Base-by-base conservation (phyloP, 2,329 filamentous ascomycete species). In the Colletotrichum eleusines region DNA sequence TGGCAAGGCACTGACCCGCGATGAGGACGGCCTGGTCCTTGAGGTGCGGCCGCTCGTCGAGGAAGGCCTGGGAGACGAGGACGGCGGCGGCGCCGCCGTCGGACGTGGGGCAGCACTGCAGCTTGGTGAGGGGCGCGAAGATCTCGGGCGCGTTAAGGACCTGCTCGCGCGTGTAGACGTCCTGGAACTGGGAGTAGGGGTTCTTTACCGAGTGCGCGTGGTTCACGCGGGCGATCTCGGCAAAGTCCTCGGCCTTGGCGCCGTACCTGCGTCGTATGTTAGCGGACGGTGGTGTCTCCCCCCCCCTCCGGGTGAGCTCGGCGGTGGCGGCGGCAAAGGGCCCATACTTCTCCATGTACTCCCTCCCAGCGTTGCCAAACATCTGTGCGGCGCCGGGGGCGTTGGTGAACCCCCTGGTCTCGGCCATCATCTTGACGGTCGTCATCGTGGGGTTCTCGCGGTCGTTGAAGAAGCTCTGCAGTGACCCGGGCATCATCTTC, bases 91-190 rank as follows among this genome's bases (percentile, higher is more conserved):
- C 95, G 57, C 91, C 93, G 59, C 95, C 95, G 81, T 98, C 96
- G 0, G 94, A 97, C 1, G 95, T 98, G 1, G 96, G 95, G 83
- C 95, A 98, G 88, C 95, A 98, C 84, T 98, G 96, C n/a, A 98
- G 90, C 83, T 98, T 98, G 69, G 96, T 98, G 66, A 98, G 87
- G 20, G 95, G 95, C 74, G 90, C 89, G 83, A 94, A 90, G 81
- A 98, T 93, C 87, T 90, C 92, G 71, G 93, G 86, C 0, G 93
- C 84, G 46, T 91, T 85, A 78, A 94, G 81, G 79, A 98, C 87
- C 82, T 98, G 91, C 40, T 97, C 93, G 50, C 91, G 89, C 0
- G 92, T 93, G 85, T 98, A 98, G 79, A 95, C 93, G 77, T 97
- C 90, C 77, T 92, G 92, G 87, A 99, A 98, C 82, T 98, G 95